A percentile compares a stretch with the other conserved stretches of the same genome.
phyloP scores from a whole-genome alignment of 139 green algal genomes.

The Micractinium sp. region DNA sequence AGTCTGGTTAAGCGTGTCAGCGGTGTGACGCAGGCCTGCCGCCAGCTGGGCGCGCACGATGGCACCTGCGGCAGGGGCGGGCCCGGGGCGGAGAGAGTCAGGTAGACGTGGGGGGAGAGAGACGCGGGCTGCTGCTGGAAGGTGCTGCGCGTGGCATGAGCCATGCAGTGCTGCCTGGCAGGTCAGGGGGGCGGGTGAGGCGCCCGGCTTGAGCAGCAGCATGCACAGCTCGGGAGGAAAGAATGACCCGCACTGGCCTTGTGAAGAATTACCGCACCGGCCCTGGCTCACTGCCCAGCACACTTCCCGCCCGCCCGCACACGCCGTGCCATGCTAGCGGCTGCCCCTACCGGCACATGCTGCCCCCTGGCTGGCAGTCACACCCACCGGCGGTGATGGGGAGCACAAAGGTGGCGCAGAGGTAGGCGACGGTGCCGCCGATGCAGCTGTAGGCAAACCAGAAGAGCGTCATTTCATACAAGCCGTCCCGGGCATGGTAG shows the following conservation, averaged over 20 bases:
- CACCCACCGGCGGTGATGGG: conserved; percentile 29
- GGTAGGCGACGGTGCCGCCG: background rate
- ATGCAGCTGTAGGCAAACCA: conserved; percentile 13
- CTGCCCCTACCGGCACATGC: background rate
- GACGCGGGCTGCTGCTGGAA: no score
- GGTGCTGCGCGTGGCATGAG: no score
- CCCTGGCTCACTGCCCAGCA: background rate
- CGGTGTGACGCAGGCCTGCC: background rate
- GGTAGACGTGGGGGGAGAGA: background rate
- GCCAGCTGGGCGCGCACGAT: conserved; percentile 26
- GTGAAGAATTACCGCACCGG: no score
- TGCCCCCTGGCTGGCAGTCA: background rate
- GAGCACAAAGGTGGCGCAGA: conserved; percentile 29
- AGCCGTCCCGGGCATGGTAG: background rate
- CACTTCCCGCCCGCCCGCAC: background rate
- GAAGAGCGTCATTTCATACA: conserved; percentile 5
- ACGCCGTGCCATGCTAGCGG: background rate
- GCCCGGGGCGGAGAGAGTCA: no score
- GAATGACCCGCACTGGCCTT: no score
- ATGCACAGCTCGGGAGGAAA: no score
- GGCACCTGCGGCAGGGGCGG: background rate
- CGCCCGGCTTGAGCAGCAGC: no score
- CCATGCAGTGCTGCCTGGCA: no score
- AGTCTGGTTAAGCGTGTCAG: background rate
- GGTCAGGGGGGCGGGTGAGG: no score